Evolutionary conservation across 2,329 filamentous ascomycete species (phyloP).

Genomic region (Cercospora nicotianae): DNA sequence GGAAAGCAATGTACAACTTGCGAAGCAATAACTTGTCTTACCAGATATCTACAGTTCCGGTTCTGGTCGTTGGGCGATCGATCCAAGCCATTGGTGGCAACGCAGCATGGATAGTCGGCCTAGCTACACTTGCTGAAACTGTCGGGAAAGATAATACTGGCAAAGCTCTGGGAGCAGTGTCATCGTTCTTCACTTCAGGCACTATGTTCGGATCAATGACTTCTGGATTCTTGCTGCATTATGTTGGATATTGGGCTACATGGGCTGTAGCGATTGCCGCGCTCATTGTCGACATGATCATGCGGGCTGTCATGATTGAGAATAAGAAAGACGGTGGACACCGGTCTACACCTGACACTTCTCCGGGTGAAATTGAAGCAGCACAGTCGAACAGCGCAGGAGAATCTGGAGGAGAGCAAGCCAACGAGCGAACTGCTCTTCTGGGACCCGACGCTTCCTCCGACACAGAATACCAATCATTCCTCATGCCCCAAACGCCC

Average conservation of each 20-base stretch:
- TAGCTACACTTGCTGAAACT: slow-evolving; percentile 23
- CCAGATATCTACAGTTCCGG: slow-evolving; percentile 12
- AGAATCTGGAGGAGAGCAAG: neutral
- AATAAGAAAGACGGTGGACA: too few species aligned
- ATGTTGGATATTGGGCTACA: slow-evolving; percentile 25
- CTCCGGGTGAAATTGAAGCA: neutral
- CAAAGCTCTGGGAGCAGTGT: slow-evolving; percentile 20
- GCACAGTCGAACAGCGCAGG: neutral
- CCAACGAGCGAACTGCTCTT: slow-evolving; percentile 6
- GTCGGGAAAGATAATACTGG: slow-evolving; percentile 19
- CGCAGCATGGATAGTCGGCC: slow-evolving; percentile 26
- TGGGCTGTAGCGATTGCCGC: slow-evolving; percentile 21
- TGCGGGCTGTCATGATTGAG: slow-evolving; percentile 21
- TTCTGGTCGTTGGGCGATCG: slow-evolving; percentile 20
- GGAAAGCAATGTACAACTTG: neutral
- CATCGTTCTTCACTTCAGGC: slow-evolving; percentile 20
- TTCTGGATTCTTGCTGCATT: slow-evolving; percentile 19
- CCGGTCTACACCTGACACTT: too few species aligned
- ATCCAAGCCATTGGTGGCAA: slow-evolving; percentile 22
- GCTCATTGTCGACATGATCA: slow-evolving; percentile 19
- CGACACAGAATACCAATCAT: neutral
- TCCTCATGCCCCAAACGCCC: neutral
- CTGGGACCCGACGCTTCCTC: neutral
- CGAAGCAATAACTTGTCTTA: slow-evolving; percentile 7
- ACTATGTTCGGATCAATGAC: slow-evolving; percentile 20